These are phyloP conservation scores for Astrothelium macrocarpum DNA, from an alignment of 495 filamentous ascomycete species.

Conservation along the genomic window DNA sequence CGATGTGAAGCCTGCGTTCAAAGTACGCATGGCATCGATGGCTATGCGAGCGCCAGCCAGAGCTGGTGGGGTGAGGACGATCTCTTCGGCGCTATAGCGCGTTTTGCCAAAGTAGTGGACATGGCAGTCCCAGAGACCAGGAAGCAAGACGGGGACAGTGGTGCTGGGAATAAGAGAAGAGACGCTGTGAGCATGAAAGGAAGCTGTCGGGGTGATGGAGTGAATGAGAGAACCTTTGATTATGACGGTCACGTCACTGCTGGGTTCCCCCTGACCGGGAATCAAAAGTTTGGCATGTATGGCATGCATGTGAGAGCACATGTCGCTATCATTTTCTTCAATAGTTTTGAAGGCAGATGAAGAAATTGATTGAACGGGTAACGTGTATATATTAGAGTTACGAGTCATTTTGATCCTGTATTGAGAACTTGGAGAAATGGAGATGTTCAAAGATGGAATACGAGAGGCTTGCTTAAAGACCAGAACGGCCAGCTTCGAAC, in stretches of 20 bases:
- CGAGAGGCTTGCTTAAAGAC: too few relatives aligned
- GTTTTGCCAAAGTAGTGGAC: slow-evolving; percentile 16
- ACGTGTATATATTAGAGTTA: not conserved
- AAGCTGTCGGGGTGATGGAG: not conserved
- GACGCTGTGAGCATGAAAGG: not conserved
- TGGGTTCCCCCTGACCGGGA: slow-evolving; percentile 17
- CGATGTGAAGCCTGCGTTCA: slow-evolving; percentile 13
- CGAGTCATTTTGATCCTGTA: not conserved
- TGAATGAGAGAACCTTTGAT: slow-evolving; percentile 4
- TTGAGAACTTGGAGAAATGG: not conserved
- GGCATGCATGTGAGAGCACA: not conserved
- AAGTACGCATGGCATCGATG: slow-evolving; percentile 6
- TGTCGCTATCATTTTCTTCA: not conserved
- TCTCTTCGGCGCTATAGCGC: not conserved
- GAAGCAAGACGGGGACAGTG: slow-evolving; percentile 18
- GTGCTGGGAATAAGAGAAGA: not conserved
- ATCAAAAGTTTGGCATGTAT: slow-evolving; percentile 12
- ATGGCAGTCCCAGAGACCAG: slow-evolving; percentile 24
- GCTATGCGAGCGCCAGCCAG: slow-evolving; percentile 16
- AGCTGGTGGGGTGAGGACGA: slow-evolving; percentile 7
- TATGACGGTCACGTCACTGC: slow-evolving; percentile 14
- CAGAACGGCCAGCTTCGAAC: too few relatives aligned
- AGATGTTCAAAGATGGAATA: too few relatives aligned
- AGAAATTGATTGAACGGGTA: not conserved
- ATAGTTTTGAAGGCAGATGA: not conserved